Conservation (phyloP, 2,329 filamentous ascomycete species). For the Fusarium sp. region DNA sequence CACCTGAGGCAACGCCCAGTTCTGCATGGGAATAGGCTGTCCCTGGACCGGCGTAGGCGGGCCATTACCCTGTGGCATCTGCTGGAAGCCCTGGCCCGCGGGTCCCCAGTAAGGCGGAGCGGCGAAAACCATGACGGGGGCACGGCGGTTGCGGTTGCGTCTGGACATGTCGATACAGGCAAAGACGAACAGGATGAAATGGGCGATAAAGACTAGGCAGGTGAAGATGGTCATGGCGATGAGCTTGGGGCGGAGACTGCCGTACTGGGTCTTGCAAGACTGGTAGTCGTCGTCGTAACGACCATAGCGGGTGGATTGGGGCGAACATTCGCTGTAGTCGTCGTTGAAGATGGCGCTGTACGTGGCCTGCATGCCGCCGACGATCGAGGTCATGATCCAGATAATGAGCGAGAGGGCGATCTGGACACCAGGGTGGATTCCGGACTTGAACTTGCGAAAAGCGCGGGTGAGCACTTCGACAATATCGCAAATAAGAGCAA, state of each 20-base stretch:
- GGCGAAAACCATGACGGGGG: conserved; percentile 41
- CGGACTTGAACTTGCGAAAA: conserved; percentile 46
- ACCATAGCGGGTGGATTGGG: conserved; percentile 2
- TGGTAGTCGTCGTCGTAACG: neutral
- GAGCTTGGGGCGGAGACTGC: conserved; percentile 23
- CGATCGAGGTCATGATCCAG: conserved; percentile 50
- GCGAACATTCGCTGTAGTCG: neutral
- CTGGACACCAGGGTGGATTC: conserved; percentile 58
- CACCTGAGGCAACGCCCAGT: conserved; percentile 7
- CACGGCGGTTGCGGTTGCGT: conserved; percentile 41
- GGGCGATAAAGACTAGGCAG: conserved; percentile 43
- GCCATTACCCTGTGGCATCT: conserved; percentile 37
- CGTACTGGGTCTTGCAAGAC: neutral
- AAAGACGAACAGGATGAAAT: conserved; percentile 54
- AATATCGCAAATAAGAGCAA: conserved; percentile 52
- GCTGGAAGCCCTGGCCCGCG: conserved; percentile 47
- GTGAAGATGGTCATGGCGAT: conserved; percentile 39
- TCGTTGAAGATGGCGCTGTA: neutral
- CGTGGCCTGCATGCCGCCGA: conserved; percentile 41
- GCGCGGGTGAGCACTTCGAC: conserved; percentile 54
- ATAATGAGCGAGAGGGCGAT: conserved; percentile 57
- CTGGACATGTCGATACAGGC: conserved; percentile 54
- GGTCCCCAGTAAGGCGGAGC: conserved; percentile 46
- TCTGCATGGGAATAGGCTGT: conserved; percentile 38
- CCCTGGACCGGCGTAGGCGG: conserved; percentile 22